Evolutionary conservation across 2,329 filamentous ascomycete genomes (phyloP), one percentile per base, ranked within the genome.

Genomic region (Ophiocordyceps camponoti-rufipedis): DNA sequence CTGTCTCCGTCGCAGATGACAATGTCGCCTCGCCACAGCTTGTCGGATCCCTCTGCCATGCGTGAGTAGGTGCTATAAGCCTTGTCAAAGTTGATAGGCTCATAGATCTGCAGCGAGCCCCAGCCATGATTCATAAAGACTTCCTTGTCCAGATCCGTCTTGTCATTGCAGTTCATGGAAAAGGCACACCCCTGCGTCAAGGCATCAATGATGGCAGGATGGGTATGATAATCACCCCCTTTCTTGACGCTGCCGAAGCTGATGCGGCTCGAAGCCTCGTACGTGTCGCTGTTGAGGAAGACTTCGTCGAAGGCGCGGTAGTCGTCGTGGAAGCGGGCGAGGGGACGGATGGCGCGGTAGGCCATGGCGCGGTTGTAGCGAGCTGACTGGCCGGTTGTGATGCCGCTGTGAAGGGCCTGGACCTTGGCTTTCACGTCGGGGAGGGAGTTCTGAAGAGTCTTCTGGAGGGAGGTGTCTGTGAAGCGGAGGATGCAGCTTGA

Each of bases 61-160:
- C 67, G 66, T 46, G 75, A 69, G 59, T 76, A 75, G n/a, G 65
- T 67, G 50, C 67, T 66, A 54, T 75, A 75, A 3, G 63, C 62
- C 60, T 73, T 73, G 45, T 54, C 53, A 6, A 56, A 52, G 28
- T 63, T 59, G 0, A 74, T 61, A 28, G 62, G 65, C 55, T 72
- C 68, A 4, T 66, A 62, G 51, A 75, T 68, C 42, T 67, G 61
- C 52, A 74, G 57, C 8, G 66, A 70, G 43, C 68, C 67, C 72
- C 72, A 76, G 41, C 72, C 72, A 53, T 75, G 72, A 18, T 70
- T 73, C 50, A 76, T 72, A 56, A 64, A 75, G 42, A 74, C 69
- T 48, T 70, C 62, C 48, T 72, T 67, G 28, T 66, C 62, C 10
- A 69, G 71, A 52, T 76, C 71, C n/a, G 73, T 61, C 28, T 61